Base-by-base conservation (phyloP, 495 filamentous ascomycete genomes). In the Xylaria grammica region DNA sequence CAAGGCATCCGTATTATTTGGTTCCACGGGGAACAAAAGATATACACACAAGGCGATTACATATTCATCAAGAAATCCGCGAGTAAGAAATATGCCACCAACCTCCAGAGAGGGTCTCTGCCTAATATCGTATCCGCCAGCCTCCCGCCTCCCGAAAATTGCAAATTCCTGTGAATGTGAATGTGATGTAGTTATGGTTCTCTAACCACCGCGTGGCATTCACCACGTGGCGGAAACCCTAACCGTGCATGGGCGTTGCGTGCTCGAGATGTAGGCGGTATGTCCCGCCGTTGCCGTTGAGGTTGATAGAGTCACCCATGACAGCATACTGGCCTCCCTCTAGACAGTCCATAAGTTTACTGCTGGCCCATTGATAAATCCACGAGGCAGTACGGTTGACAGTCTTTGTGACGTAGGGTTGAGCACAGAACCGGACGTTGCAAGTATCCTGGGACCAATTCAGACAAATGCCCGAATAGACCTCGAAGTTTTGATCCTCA, bases 341-440 rank as follows among this genome's bases (percentile, higher is more conserved):
- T n/a, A 72, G 58, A 40, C 72, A 74, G 20, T 53, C 67, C 22
- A 74, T 61, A 17, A 74, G 49, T 4, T 65, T 63, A 34, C 40
- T 68, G 58, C 66, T 56, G 29, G 69, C 60, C 44, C 71, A 74
- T 20, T 56, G 66, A 13, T 65, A 55, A 48, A 74, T 38, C 72
- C 72, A 74, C 20, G 65, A 46, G 19, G 67, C 72, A 15, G 69
- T 68, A 34, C 72, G 65, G 30, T 64, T 72, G 63, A 74, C 63
- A 6, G 69, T 66, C 27, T 61, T 66, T 19, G 32, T 40, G 20
- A 74, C 63, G 36, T 63, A 70, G 22, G 72, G 72, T 32, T 74
- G 72, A 17, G 72, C 69, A 32, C 72, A 74, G 42, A 74, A 68
- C n/a, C 72, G 67, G 52, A 74, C 57, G 30, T 65, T 58, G 53